Conservation (phyloP, 2,329 filamentous ascomycete genomes). For the Pseudofabraea citricarpa region DNA sequence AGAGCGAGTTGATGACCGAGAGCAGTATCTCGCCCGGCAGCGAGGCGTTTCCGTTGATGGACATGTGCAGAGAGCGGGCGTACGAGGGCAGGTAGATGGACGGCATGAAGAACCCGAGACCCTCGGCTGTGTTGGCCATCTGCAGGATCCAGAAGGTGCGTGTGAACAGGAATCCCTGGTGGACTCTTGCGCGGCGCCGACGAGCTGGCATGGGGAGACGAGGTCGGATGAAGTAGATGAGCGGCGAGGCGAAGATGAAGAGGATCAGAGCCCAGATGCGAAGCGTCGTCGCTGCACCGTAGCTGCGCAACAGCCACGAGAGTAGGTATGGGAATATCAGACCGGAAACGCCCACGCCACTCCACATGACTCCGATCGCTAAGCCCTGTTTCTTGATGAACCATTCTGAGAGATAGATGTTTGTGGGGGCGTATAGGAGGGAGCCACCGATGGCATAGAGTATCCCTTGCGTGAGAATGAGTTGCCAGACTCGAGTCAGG, state of each 20-base stretch:
- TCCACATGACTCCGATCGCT: constrained; percentile 45
- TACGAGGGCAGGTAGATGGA: constrained; percentile 48
- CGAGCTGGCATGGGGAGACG: constrained; percentile 37
- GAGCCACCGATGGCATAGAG: constrained; percentile 38
- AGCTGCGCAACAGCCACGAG: constrained; percentile 34
- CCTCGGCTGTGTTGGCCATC: constrained; percentile 46
- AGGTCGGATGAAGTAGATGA: constrained; percentile 53
- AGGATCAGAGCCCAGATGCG: constrained; percentile 30
- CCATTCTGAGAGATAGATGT: constrained; percentile 43
- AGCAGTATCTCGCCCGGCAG: constrained; percentile 41
- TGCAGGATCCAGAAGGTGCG: constrained; percentile 43
- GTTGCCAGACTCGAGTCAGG: constrained; percentile 34
- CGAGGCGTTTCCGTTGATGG: constrained; percentile 22
- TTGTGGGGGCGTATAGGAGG: constrained; percentile 34
- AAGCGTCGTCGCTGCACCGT: constrained; percentile 35
- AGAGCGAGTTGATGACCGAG: constrained; percentile 41
- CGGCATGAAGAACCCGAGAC: constrained; percentile 50
- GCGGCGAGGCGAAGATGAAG: constrained; percentile 32
- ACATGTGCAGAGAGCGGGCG: constrained; percentile 33
- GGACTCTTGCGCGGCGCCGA: constrained; percentile 1
- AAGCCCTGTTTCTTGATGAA: constrained; percentile 41
- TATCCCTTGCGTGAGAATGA: constrained; percentile 42
- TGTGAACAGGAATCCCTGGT: constrained; percentile 36
- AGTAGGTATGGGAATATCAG: constrained; percentile 32
- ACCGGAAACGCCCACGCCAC: constrained; percentile 16